phyloP scores from a whole-genome alignment of 495 filamentous ascomycete genomes.

The Bryoglossum gracile region DNA sequence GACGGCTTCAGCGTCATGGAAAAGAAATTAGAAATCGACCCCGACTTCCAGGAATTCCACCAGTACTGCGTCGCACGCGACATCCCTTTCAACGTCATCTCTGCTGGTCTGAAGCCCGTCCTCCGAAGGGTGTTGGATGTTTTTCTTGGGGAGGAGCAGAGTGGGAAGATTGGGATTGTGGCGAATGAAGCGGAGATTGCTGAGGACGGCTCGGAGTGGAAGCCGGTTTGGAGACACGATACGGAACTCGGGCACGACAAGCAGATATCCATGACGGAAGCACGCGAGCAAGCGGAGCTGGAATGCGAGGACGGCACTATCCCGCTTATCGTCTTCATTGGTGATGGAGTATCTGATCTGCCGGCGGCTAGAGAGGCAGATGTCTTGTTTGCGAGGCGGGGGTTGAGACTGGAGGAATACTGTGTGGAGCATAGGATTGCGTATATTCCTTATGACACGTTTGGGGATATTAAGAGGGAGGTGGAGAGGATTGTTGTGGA shows the following conservation, averaged over 20 bases:
- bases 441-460: constrained; percentile 60
- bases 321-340: constrained; percentile 69
- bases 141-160: constrained; percentile 53
- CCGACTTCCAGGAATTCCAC: constrained; percentile 60
- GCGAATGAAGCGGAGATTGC: constrained; percentile 62
- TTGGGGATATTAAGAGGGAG: constrained; percentile 60
- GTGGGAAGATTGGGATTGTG: constrained; percentile 55
- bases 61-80: constrained; percentile 54
- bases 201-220: constrained; percentile 54
- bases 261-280: constrained; percentile 56
- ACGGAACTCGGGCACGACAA: constrained; percentile 66
- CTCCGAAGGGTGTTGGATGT: constrained; percentile 53
- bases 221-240: constrained; percentile 64
- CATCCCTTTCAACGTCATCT: constrained; percentile 70
- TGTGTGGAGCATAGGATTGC: constrained; percentile 57
- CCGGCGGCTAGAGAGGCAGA: constrained; percentile 67
- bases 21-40: constrained; percentile 55
- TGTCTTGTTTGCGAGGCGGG: constrained; percentile 65
- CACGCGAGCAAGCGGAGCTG: constrained; percentile 43
- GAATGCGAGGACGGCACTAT: constrained; percentile 52
- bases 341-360: constrained; percentile 71
- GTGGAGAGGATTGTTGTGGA: constrained; percentile 51
- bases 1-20: constrained; percentile 67
- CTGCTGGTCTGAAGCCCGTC: constrained; percentile 62
- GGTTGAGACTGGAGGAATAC: constrained; percentile 64